Percentiles rank a stretch among this genome's conserved stretches.
phyloP scores from a whole-genome alignment of 768 basidiomycete genomes.

The Russula brevipes region DNA sequence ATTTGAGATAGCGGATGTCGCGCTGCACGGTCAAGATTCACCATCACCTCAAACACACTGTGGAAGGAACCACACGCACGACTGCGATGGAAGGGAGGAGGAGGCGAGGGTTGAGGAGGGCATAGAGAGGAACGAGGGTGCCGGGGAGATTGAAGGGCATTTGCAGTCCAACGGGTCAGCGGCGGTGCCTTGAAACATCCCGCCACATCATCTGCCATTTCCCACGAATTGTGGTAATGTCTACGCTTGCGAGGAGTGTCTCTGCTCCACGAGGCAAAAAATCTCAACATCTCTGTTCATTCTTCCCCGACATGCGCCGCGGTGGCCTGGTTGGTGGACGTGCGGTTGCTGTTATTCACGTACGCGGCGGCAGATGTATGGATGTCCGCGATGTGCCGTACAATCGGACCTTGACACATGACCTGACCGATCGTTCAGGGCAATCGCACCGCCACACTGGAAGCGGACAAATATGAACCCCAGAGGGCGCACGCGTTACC shows the following conservation, averaged over 20 bases:
- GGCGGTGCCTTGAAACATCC: neutral
- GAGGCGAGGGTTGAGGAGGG: constrained; percentile 60
- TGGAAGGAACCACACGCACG: constrained; percentile 47
- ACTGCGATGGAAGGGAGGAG: constrained; percentile 60
- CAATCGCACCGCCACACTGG: constrained; percentile 1
- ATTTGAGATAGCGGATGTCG: constrained; percentile 86
- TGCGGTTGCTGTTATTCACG: no score
- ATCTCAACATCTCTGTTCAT: neutral
- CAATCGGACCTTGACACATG: neutral
- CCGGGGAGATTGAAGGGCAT: constrained; percentile 79
- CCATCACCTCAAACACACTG: neutral
- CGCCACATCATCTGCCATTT: neutral
- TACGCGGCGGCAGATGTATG: no score
- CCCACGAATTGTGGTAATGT: neutral
- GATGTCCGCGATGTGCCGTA: neutral
- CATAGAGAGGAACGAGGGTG: constrained; percentile 63
- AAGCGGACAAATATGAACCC: no score
- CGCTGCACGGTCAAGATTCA: constrained; percentile 36
- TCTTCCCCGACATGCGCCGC: no score
- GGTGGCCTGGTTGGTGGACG: no score
- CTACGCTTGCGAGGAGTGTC: no score
- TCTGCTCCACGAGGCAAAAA: neutral
- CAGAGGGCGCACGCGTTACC: no score
- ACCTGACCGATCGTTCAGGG: neutral
- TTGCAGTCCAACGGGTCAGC: no score